These are phyloP conservation scores for Chimonanthus salicifolius DNA, from an alignment of 164 flowering plant species.

Conservation along the genomic window DNA sequence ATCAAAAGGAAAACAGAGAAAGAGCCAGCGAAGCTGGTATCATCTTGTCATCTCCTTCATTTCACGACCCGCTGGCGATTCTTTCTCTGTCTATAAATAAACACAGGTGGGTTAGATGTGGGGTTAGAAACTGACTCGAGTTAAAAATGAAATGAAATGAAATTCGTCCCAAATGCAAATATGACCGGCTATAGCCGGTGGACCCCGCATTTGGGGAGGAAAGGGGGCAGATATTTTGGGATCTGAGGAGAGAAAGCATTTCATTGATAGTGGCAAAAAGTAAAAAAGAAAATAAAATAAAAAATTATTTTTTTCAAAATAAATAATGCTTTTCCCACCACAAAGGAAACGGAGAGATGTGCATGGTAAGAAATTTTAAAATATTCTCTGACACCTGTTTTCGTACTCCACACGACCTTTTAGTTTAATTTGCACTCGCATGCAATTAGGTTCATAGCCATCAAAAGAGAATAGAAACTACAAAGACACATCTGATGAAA, in stretches of 20 bases:
- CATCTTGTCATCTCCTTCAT: conserved; percentile 12
- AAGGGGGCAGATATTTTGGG: conserved; percentile 1
- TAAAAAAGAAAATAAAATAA: neutral
- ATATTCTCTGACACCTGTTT: neutral
- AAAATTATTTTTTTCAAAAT: neutral
- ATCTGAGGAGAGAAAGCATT: neutral
- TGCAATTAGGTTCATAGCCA: too few relatives aligned
- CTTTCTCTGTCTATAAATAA: conserved; percentile 51
- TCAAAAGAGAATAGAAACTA: too few relatives aligned
- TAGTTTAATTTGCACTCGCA: too few relatives aligned
- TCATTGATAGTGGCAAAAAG: neutral
- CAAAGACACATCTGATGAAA: too few relatives aligned
- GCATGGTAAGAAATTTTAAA: neutral
- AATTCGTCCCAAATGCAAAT: conserved; percentile 45
- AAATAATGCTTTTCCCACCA: neutral
- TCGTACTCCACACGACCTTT: neutral
- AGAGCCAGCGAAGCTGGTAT: conserved; percentile 1
- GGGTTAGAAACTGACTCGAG: conserved; percentile 58
- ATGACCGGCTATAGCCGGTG: conserved; percentile 10
- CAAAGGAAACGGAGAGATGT: neutral
- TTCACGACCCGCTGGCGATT: conserved; percentile 20
- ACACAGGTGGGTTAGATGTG: conserved; percentile 21
- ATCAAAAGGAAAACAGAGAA: neutral
- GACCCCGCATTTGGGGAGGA: neutral
- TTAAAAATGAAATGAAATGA: conserved; percentile 24